phyloP scores from a whole-genome alignment of 2,329 filamentous ascomycete species.

The Ophiostoma australiae region DNA sequence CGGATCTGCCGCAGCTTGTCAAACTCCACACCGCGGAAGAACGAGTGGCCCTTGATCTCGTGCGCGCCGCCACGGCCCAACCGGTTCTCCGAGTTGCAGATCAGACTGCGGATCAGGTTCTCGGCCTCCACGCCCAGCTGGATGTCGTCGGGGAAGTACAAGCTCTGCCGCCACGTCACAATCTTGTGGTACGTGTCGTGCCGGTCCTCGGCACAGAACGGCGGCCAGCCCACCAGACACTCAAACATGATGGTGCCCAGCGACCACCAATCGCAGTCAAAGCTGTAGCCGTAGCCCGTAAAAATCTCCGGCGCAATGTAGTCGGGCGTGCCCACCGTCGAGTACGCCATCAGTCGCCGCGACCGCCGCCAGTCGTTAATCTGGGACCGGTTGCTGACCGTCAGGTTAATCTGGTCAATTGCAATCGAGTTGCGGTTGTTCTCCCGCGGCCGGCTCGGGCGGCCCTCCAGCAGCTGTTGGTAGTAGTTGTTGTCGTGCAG shows the following conservation, averaged over 20 bases:
- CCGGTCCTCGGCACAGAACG: constrained; percentile 95
- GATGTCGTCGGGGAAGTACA: constrained; percentile 96
- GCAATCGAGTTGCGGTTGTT: constrained; percentile 84
- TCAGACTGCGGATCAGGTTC: constrained; percentile 84
- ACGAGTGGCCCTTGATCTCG: constrained; percentile 89
- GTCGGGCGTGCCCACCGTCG: constrained; percentile 94
- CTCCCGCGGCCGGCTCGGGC: constrained; percentile 60
- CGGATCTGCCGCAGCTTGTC: constrained; percentile 87
- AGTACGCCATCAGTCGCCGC: constrained; percentile 92
- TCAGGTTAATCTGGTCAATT: constrained; percentile 96
- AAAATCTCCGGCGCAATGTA: constrained; percentile 99
- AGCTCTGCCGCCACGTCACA: constrained; percentile 91
- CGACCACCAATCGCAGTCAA: constrained; percentile 98
- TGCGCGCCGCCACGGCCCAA: constrained; percentile 80
- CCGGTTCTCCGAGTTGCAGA: constrained; percentile 90
- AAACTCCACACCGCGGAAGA: constrained; percentile 96
- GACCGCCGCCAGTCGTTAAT: constrained; percentile 99
- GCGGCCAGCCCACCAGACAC: constrained; percentile 96
- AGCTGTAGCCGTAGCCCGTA: constrained; percentile 91
- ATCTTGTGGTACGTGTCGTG: constrained; percentile 99
- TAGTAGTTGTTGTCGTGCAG: constrained; percentile 97
- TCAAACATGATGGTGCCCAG: constrained; percentile 99
- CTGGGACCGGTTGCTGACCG: constrained; percentile 92
- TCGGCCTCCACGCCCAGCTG: constrained; percentile 84
- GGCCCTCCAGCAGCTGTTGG: constrained; percentile 79